These are phyloP conservation scores for Pichia pseudocactophila DNA, from an alignment of 805 yeast species.

Conservation along the genomic window DNA sequence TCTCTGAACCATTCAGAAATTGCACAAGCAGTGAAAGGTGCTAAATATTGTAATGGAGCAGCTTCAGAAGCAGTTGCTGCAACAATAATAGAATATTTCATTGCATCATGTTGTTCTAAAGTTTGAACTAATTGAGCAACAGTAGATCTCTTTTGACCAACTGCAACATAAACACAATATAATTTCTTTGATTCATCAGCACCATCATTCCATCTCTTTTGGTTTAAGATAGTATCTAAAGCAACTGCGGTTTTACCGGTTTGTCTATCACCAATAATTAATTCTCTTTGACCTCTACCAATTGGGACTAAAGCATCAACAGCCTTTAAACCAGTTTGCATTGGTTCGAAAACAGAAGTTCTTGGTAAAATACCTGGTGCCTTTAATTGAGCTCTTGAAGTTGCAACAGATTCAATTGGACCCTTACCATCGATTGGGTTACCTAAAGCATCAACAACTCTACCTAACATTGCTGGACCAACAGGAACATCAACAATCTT, in stretches of 20 bases:
- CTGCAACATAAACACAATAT: slow-evolving; percentile 99
- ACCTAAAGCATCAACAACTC: slow-evolving; percentile 99
- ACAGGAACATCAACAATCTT: slow-evolving; percentile 98
- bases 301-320: slow-evolving; percentile 98
- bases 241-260: slow-evolving; percentile 99
- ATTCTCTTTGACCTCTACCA: slow-evolving; percentile 99
- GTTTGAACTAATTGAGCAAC: slow-evolving; percentile 99
- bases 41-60: slow-evolving; percentile 98
- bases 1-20: slow-evolving; percentile 99
- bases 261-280: slow-evolving; percentile 99
- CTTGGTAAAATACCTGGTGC: slow-evolving; percentile 99
- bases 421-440: slow-evolving; percentile 99
- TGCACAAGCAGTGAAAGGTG: slow-evolving; percentile 99
- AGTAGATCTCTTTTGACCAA: slow-evolving; percentile 99
- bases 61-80: slow-evolving; percentile 99
- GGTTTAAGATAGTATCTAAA: slow-evolving; percentile 95
- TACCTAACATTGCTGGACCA: slow-evolving; percentile 96
- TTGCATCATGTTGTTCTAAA: slow-evolving; percentile 95
- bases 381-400: slow-evolving; percentile 95
- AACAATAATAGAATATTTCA: slow-evolving; percentile 94
- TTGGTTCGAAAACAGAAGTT: slow-evolving; percentile 96
- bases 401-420: slow-evolving; percentile 78
- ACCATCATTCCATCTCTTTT: slow-evolving; percentile 97
- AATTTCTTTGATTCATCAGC: slow-evolving; percentile 93
- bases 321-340: slow-evolving; percentile 99